Evolutionary conservation across 495 filamentous ascomycete genomes (phyloP), one percentile per base, ranked within the genome.

Genomic region (Daldinia loculata): DNA sequence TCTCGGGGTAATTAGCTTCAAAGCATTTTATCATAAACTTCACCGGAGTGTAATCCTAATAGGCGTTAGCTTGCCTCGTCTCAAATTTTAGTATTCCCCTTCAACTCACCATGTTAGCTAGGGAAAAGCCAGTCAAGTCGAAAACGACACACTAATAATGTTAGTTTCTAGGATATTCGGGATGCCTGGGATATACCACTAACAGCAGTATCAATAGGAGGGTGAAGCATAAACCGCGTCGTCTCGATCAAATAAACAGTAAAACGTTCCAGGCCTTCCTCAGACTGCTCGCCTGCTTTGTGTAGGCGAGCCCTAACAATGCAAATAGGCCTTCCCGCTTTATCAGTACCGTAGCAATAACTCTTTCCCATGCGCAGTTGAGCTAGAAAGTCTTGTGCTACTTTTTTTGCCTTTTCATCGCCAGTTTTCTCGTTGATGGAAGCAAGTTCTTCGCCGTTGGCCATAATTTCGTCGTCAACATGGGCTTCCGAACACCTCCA

Each of bases 1-100:
- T 92, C 77, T 98, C 96, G 27, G 96, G 95, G 76, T 98, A 99
- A 80, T 99, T 98, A 56, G 95, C 96, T 82, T 98, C 96, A 77
- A 99, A 99, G 80, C 93, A 97, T 82, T 97, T 97, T 83, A 98
- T 98, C 88, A 99, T 97, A 84, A 98, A 98, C 75, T 95, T 98
- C 26, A 99, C 93, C 0, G 95, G 95, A 0, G 92, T 87, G 76
- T 98, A 98, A 76, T 99, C 95, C 92, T 94, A 15, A 8, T 12
- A 60, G 5, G 15, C 50, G 38, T 80, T 63, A 80, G 75, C 17
- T 39, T 64, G 15, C n/a, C 48, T 11, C 45, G n/a, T 56, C 29
- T 2, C 8, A 30, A 22, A 29, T 29, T 11, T 43, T 9, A 48
- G 7, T 22, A 15, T 51, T 30, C 27, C 26, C 17, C 8, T 8